Conservation (phyloP, 495 filamentous ascomycete genomes). For the Penicillium odoratum region DNA sequence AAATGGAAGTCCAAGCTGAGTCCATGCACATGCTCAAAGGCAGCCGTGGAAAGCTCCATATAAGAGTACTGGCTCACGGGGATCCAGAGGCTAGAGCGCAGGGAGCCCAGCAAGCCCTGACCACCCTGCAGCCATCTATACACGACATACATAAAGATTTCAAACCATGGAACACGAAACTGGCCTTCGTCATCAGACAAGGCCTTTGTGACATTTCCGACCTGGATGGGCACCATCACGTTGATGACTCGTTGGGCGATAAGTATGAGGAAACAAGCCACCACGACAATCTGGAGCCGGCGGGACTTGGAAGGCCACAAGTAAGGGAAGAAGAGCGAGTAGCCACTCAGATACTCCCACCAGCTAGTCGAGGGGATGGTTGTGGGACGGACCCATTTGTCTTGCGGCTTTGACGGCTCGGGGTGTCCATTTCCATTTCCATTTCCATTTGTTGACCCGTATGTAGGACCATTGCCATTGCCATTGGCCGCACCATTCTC, state of each 20-base stretch:
- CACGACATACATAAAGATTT: conserved; percentile 75
- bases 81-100: conserved; percentile 85
- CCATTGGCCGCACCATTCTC: conserved; percentile 48
- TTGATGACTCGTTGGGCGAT: conserved; percentile 74
- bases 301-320: conserved; percentile 79
- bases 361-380: conserved; percentile 67
- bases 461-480: conserved; percentile 45
- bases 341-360: conserved; percentile 90
- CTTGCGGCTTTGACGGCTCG: conserved; percentile 40
- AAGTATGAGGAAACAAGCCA: conserved; percentile 74
- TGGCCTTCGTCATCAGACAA: conserved; percentile 55
- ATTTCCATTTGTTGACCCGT: conserved; percentile 48
- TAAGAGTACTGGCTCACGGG: conserved; percentile 96
- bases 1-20: conserved; percentile 96
- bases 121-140: conserved; percentile 85
- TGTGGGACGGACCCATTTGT: conserved; percentile 66
- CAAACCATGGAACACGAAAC: conserved; percentile 60
- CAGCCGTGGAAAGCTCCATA: conserved; percentile 86
- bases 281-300: conserved; percentile 67
- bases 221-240: conserved; percentile 73
- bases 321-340: conserved; percentile 89
- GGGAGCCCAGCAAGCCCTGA: conserved; percentile 80
- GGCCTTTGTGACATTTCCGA: conserved; percentile 69
- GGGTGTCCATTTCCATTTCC: conserved; percentile 27
- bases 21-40: conserved; percentile 95